Evolutionary conservation across 345 rosid species (phyloP).

Genomic region (Aethionema arabicum): DNA sequence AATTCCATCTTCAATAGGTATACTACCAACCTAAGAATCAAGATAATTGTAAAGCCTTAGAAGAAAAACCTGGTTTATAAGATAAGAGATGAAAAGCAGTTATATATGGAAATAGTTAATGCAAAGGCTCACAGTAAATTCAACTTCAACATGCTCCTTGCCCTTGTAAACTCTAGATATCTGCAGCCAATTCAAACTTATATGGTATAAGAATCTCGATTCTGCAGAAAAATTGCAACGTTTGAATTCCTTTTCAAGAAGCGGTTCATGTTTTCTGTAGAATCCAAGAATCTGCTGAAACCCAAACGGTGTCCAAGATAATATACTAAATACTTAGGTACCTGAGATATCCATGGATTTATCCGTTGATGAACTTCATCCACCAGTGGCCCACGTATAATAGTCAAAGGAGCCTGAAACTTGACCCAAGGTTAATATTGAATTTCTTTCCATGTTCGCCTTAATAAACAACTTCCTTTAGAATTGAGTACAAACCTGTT

Average conservation of each 20-base stretch:
- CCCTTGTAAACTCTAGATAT: slow-evolving; percentile 74
- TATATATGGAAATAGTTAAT: slow-evolving; percentile 15
- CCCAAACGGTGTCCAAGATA: slow-evolving; percentile 10
- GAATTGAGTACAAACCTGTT: slow-evolving; percentile 52
- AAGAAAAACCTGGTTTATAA: background rate
- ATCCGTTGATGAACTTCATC: slow-evolving; percentile 86
- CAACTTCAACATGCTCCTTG: slow-evolving; percentile 93
- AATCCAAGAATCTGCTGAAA: slow-evolving; percentile 15
- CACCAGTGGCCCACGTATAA: slow-evolving; percentile 65
- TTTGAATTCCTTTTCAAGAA: slow-evolving; percentile 12
- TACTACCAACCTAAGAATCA: slow-evolving; percentile 57
- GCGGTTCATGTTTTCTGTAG: slow-evolving; percentile 4
- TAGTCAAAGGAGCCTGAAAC: slow-evolving; percentile 66
- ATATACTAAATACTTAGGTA: slow-evolving; percentile 27
- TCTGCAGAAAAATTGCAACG: slow-evolving; percentile 19
- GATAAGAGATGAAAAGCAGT: slow-evolving; percentile 11
- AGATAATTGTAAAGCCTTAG: slow-evolving; percentile 14
- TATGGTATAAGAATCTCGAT: slow-evolving; percentile 18
- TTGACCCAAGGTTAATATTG: slow-evolving; percentile 22
- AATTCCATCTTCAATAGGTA: slow-evolving; percentile 65
- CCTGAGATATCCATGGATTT: slow-evolving; percentile 92
- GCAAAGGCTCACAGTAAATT: slow-evolving; percentile 69
- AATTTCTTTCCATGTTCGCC: slow-evolving; percentile 11
- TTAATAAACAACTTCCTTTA: slow-evolving; percentile 13
- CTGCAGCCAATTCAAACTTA: slow-evolving; percentile 43